Evolutionary conservation across 108 stramenopile genomes (phyloP).

Genomic region (Craspedostauros australis): DNA sequence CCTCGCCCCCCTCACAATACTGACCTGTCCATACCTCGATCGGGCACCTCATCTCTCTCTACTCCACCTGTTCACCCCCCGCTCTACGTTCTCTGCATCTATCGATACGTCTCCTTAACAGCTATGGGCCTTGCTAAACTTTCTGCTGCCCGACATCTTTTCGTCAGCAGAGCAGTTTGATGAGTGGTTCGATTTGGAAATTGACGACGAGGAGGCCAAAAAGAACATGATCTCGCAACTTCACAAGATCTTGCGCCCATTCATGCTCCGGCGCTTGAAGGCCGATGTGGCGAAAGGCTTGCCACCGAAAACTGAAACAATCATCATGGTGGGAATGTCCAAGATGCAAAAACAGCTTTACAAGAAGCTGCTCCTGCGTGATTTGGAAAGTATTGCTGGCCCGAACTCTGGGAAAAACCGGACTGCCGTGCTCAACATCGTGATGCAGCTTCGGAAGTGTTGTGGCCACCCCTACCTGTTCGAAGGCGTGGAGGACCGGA

Average conservation of each 20-base stretch:
- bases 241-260: slow-evolving; percentile 96
- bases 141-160: slow-evolving; percentile 85
- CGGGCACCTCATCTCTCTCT: too few relatives aligned
- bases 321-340: slow-evolving; percentile 89
- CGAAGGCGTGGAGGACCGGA: slow-evolving; percentile 90
- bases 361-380: slow-evolving; percentile 82
- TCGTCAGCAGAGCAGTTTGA: slow-evolving; percentile 89
- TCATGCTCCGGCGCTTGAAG: slow-evolving; percentile 98
- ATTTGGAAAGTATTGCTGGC: slow-evolving; percentile 77
- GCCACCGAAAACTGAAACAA: slow-evolving; percentile 91
- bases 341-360: slow-evolving; percentile 91
- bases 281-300: slow-evolving; percentile 83
- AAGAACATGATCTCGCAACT: slow-evolving; percentile 94
- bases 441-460: slow-evolving; percentile 99
- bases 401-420: slow-evolving; percentile 61
- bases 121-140: slow-evolving; percentile 94
- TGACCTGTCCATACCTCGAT: too few relatives aligned
- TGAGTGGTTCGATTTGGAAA: slow-evolving; percentile 90
- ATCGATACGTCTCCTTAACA: slow-evolving; percentile 55
- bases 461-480: slow-evolving; percentile 99
- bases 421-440: slow-evolving; percentile 88
- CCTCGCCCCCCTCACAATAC: background rate
- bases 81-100: too few relatives aligned
- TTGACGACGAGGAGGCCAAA: slow-evolving; percentile 81
- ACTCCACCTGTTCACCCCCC: too few relatives aligned